Conservation (phyloP, 768 basidiomycete species). For the Tulasnella sp. region DNA sequence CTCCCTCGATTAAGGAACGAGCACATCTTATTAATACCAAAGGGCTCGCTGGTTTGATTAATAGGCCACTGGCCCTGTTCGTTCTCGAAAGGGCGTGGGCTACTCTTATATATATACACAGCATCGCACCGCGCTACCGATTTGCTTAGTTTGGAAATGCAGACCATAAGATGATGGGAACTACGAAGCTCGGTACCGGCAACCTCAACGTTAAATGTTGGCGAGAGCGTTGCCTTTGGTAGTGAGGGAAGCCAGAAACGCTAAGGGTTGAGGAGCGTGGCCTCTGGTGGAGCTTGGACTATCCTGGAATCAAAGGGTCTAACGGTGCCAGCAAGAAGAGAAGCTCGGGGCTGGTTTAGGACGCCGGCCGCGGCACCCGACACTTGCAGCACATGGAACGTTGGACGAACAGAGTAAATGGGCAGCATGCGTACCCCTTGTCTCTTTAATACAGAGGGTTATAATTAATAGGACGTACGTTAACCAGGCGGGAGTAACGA, state of each 20-base stretch:
- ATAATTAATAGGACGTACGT: not conserved
- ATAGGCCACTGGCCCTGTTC: not conserved
- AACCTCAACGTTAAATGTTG: not conserved
- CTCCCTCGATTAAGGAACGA: not conserved
- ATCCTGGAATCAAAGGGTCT: not conserved
- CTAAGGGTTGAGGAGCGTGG: not conserved
- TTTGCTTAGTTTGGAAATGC: not conserved
- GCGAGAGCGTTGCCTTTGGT: not conserved
- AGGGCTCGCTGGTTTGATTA: not conserved
- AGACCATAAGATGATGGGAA: not conserved
- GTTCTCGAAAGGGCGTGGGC: not conserved
- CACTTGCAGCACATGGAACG: not conserved
- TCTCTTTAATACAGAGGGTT: not conserved
- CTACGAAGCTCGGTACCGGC: not conserved
- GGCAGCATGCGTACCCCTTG: not conserved
- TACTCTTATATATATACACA: too few relatives aligned
- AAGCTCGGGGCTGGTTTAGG: not conserved
- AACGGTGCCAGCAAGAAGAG: constrained; percentile 5
- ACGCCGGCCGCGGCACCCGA: not conserved
- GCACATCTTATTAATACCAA: not conserved
- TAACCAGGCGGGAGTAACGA: not conserved
- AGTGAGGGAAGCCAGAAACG: not conserved
- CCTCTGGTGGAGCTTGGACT: not conserved
- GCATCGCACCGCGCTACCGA: not conserved
- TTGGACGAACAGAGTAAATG: not conserved